Base-by-base conservation (phyloP, 768 basidiomycete species). In the Botryobasidium botryosum region DNA sequence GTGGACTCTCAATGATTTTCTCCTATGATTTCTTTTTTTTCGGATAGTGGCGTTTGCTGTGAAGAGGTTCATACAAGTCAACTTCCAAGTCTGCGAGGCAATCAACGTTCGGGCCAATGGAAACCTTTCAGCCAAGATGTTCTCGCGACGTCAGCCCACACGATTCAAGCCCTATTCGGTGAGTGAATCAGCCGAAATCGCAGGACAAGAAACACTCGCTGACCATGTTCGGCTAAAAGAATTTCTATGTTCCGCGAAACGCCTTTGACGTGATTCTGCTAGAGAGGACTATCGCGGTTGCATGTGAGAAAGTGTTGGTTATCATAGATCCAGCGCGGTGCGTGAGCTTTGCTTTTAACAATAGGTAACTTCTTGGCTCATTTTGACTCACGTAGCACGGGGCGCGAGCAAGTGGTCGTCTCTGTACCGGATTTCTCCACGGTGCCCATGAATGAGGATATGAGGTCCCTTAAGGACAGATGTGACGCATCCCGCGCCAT, bases 21-120 rank as follows among this genome's bases (percentile, higher is more conserved):
- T 13, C 12, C 28, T 24, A 1, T 46, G 23, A 10, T 15, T 23
- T 17, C 35, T 2, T n/a, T n/a, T n/a, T n/a, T n/a, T n/a, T n/a
- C n/a, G n/a, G n/a, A n/a, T 49, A 86, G 85, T 86, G 38, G 64
- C 84, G 12, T 84, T 74, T 56, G 72, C 75, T 6, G 69, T 64
- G 46, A 83, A 77, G 62, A 67, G 67, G 47, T 62, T 75, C 33
- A 57, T 82, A 33, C 72, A 79, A 47, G 59, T 68, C 2, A 72
- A 70, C 2, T 52, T 87, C 24, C 68, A 79, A 49, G 65, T 71
- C 8, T 50, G 83, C 13, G 79, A 86, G 57, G 70, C 68, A 2
- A 58, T 70, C 36, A n/a, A 37, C 40, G 7, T 17, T 32, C 17
- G 13, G 8, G 5, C 25, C 10, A 12, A 13, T 41, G 21, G 40